Evolutionary conservation across 768 basidiomycete genomes (phyloP), one percentile per base, ranked within the genome.

Genomic region (Exsudoporus frostii): DNA sequence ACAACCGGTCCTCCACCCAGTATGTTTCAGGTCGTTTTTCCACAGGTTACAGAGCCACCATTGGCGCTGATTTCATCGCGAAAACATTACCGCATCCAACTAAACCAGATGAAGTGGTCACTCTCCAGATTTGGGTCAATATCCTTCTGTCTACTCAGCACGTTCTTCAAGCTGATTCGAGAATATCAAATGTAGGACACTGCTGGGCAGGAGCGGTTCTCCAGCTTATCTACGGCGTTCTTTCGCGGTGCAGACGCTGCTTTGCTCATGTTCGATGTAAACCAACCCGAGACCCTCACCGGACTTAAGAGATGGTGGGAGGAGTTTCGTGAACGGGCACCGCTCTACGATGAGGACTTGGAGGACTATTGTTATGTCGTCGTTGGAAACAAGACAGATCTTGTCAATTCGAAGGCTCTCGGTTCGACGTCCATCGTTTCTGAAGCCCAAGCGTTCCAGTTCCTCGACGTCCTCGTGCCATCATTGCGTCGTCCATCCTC

Each of bases 181-280:
- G 19, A 38, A 39, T 20, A 44, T 53, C 39, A 38, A 25, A 43
- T 55, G 22, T 59, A 90, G 86, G 90, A 92, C 63, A 92, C 89
- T 0, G 88, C 90, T 1, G 91, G 92, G 2, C 92, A 94, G 66
- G 91, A 94, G 62, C 82, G 92, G 5, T 93, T 94, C 73, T 90
- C 90, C 1, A 85, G 80, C 37, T 78, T 93, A 17, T 90, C 90
- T 0, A 75, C 80, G 0, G 90, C 92, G 0, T 93, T 93, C 71
- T 94, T 91, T 60, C 81, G 92, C 7, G 88, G 88, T 2, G 88
- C 90, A 3, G 90, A 92, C 61, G 92, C 90, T 1, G 89, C 80
- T 1, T 55, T 94, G 15, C 78, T 94, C 58, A 81, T 92, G 74
- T 94, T 88, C 66, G 89, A 92, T 62, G 86, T 88, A 29, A 89